Percentiles rank a stretch among this genome's conserved stretches.
phyloP scores from a whole-genome alignment of 2,329 filamentous ascomycete species.

The Xylaria sp. region DNA sequence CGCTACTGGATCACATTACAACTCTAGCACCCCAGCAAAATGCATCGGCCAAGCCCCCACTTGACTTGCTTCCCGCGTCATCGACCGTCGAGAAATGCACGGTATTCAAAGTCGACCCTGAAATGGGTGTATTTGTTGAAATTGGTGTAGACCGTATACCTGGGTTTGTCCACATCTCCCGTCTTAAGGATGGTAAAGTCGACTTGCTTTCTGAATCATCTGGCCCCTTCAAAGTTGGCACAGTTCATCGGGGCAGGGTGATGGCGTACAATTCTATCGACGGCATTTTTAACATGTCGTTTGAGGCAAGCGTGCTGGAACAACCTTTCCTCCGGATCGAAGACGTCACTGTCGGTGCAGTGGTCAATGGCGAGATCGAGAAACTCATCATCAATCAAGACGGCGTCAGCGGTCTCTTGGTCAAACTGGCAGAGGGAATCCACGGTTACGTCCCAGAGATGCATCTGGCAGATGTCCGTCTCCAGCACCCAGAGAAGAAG shows the following conservation, averaged over 20 bases:
- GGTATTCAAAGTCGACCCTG: constrained; percentile 80
- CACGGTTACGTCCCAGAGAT: constrained; percentile 87
- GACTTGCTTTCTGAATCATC: constrained; percentile 81
- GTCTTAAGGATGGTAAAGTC: constrained; percentile 88
- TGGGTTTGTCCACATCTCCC: constrained; percentile 96
- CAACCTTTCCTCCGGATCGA: constrained; percentile 92
- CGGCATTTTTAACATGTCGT: constrained; percentile 83
- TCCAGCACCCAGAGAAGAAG: constrained; percentile 96
- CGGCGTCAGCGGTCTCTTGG: constrained; percentile 83
- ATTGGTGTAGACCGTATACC: constrained; percentile 72
- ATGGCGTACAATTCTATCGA: constrained; percentile 89
- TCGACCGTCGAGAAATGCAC: constrained; percentile 80
- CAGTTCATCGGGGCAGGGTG: constrained; percentile 82
- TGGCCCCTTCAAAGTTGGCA: constrained; percentile 81
- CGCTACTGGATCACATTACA: constrained; percentile 84
- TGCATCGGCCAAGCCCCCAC: constrained; percentile 58
- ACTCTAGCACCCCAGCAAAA: constrained; percentile 64
- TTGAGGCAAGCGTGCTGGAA: constrained; percentile 83
- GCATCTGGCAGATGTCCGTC: constrained; percentile 86
- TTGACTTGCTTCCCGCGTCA: constrained; percentile 73
- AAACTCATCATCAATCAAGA: constrained; percentile 81
- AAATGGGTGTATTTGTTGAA: constrained; percentile 83
- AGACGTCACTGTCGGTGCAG: constrained; percentile 82
- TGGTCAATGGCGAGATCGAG: constrained; percentile 85
- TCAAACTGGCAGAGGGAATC: constrained; percentile 87